phyloP scores from a whole-genome alignment of 352 stramenopile species.

The Phytophthora boehmeriae region DNA sequence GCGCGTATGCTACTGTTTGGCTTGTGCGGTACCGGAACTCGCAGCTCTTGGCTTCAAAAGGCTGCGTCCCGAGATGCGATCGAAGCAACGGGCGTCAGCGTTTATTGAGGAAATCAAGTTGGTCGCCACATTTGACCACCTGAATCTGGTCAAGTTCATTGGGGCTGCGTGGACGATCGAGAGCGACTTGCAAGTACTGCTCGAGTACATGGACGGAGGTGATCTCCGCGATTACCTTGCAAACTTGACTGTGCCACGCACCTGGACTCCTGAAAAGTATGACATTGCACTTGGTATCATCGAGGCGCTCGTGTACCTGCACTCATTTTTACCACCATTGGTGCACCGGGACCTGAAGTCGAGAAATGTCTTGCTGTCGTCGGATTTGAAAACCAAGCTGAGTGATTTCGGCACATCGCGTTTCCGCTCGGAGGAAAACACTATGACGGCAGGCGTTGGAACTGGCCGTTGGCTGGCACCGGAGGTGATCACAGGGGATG shows the following conservation, averaged over 20 bases:
- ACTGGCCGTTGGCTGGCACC: constrained; percentile 51
- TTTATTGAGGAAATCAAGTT: constrained; percentile 57
- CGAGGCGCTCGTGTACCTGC: constrained; percentile 47
- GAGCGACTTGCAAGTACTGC: constrained; percentile 46
- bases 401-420: constrained; percentile 52
- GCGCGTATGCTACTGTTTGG: constrained; percentile 35
- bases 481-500: constrained; percentile 44
- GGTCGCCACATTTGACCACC: constrained; percentile 49
- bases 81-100: constrained; percentile 31
- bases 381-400: constrained; percentile 39
- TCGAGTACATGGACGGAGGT: constrained; percentile 52
- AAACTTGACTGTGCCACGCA: background rate
- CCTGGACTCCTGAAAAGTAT: constrained; percentile 33
- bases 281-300: constrained; percentile 44
- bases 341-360: constrained; percentile 56
- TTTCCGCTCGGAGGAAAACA: constrained; percentile 42
- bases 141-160: constrained; percentile 47
- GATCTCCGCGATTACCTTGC: constrained; percentile 39
- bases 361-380: constrained; percentile 49
- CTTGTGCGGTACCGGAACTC: constrained; percentile 30
- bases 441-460: constrained; percentile 39
- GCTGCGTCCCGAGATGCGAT: constrained; percentile 22
- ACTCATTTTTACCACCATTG: constrained; percentile 36
- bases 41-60: constrained; percentile 37
- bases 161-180: constrained; percentile 52